phyloP scores from a whole-genome alignment of 1,139 yeast genomes.

The Waltiozyma sp. region DNA sequence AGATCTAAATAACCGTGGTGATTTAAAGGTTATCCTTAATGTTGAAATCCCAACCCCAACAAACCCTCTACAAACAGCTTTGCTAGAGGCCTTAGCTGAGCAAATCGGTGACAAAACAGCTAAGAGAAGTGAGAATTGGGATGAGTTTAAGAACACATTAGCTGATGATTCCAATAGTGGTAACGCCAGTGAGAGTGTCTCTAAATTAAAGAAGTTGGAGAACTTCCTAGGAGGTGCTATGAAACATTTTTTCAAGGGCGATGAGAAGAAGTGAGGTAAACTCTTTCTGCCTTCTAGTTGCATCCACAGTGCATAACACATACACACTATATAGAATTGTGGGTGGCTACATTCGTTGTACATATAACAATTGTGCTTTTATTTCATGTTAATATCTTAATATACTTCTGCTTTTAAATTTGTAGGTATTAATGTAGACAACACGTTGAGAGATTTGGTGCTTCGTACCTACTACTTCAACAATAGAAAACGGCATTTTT shows the following conservation, averaged over 20 bases:
- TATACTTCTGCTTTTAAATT: too few relatives aligned
- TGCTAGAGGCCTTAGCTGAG: constrained; percentile 91
- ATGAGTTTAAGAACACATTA: constrained; percentile 23
- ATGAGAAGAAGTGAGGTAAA: not conserved
- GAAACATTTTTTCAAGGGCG: not conserved
- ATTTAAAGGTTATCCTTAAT: constrained; percentile 63
- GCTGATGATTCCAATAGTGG: constrained; percentile 19
- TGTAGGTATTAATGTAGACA: too few relatives aligned
- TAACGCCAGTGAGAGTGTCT: constrained; percentile 44
- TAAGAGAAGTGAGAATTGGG: constrained; percentile 53
- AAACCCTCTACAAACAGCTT: constrained; percentile 83
- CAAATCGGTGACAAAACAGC: constrained; percentile 75
- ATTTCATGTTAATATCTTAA: too few relatives aligned
- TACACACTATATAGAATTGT: too few relatives aligned
- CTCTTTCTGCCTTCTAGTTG: too few relatives aligned
- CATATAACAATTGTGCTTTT: too few relatives aligned
- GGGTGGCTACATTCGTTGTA: too few relatives aligned
- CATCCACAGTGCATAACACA: too few relatives aligned
- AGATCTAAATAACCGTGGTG: constrained; percentile 57
- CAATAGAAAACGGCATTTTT: too few relatives aligned
- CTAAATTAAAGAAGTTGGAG: constrained; percentile 51
- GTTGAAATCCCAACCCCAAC: constrained; percentile 66
- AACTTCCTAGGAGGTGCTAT: constrained; percentile 46
- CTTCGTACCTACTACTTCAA: too few relatives aligned
- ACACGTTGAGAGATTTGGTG: too few relatives aligned